These are phyloP conservation scores for Zygnema cylindricum DNA, from an alignment of 139 green algal genomes.

Conservation along the genomic window DNA sequence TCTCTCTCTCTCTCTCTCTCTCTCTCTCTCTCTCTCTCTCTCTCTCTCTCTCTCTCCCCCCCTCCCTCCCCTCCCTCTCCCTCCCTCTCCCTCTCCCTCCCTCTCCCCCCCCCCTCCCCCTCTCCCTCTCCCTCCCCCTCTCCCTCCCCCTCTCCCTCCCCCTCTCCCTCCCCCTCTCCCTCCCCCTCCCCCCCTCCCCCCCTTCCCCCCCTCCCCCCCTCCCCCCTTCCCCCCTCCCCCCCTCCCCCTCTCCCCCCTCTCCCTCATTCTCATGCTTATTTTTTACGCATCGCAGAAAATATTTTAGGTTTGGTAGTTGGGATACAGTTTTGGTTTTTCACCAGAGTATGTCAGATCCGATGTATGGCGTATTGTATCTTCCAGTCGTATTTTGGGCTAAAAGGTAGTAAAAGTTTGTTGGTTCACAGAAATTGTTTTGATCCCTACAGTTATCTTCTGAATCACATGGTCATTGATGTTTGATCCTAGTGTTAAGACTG, in stretches of 20 bases:
- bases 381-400: no score
- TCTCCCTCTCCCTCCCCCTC: neutral
- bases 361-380: neutral
- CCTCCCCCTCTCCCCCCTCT: neutral
- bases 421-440: neutral
- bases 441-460: neutral
- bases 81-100: neutral
- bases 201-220: neutral
- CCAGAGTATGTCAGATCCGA: neutral
- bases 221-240: no score
- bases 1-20: neutral
- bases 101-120: neutral
- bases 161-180: neutral
- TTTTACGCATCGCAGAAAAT: neutral
- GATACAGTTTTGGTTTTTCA: neutral
- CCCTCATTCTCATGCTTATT: no score
- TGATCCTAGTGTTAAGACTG: neutral
- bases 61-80: neutral
- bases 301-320: neutral
- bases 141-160: neutral
- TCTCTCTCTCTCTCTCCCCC: neutral
- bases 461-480: neutral
- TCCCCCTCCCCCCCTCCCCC: neutral
- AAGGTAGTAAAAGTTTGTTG: no score
- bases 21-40: neutral